These are phyloP conservation scores for Nepenthes mirabilis DNA, from an alignment of 148 eudicot genomes.

Conservation along the genomic window DNA sequence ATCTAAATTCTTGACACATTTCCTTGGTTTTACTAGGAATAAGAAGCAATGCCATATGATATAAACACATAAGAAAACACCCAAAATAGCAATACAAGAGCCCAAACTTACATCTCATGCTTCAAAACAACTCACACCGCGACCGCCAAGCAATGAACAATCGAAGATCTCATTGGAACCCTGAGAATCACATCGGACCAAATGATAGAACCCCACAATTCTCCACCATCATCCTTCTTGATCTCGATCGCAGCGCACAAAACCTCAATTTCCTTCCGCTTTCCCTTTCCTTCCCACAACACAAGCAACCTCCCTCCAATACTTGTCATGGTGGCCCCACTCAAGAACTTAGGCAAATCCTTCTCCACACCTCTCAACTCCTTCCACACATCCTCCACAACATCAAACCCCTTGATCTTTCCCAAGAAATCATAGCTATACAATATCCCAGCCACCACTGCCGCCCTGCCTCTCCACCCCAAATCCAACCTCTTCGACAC, in stretches of 20 bases:
- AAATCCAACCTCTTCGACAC: slow-evolving; percentile 66
- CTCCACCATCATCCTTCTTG: slow-evolving; percentile 36
- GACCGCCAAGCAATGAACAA: slow-evolving; percentile 61
- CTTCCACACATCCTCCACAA: slow-evolving; percentile 54
- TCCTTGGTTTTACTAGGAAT: no score
- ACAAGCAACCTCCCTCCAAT: slow-evolving; percentile 72
- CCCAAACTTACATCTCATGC: not conserved
- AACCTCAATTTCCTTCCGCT: slow-evolving; percentile 49
- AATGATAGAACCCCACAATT: slow-evolving; percentile 39
- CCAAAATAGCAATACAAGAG: no score
- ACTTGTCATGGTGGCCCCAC: slow-evolving; percentile 84
- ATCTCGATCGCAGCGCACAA: slow-evolving; percentile 65
- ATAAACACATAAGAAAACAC: no score
- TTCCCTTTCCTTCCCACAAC: slow-evolving; percentile 64
- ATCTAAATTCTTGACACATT: no score
- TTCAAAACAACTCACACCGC: slow-evolving; percentile 22
- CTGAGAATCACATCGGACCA: slow-evolving; percentile 46
- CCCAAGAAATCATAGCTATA: slow-evolving; percentile 91
- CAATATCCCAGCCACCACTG: slow-evolving; percentile 63
- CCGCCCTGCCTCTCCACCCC: slow-evolving; percentile 90
- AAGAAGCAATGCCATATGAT: no score
- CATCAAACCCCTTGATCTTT: slow-evolving; percentile 70
- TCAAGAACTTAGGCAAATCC: slow-evolving; percentile 77
- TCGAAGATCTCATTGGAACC: slow-evolving; percentile 41
- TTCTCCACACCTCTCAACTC: slow-evolving; percentile 62